phyloP scores from a whole-genome alignment of 371 early-diverging fungal species.

The Rhizopus arrhizus region DNA sequence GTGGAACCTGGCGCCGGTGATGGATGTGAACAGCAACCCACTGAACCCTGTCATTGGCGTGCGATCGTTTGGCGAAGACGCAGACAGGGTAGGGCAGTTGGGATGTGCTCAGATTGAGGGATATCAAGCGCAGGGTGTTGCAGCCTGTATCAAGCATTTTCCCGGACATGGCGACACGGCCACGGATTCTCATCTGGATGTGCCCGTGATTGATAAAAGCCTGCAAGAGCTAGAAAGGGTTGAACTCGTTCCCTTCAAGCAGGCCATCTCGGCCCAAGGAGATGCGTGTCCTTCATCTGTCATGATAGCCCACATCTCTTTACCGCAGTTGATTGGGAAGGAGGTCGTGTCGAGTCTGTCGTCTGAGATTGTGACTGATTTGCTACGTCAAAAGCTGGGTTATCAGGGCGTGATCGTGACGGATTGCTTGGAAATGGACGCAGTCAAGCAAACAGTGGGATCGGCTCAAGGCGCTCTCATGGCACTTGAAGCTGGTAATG shows the following conservation, averaged over 20 bases:
- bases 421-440: constrained; percentile 59
- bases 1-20: constrained; percentile 51
- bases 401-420: constrained; percentile 55
- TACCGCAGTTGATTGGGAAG: constrained; percentile 36
- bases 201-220: constrained; percentile 51
- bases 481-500: constrained; percentile 53
- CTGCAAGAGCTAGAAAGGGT: constrained; percentile 36
- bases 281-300: constrained; percentile 39
- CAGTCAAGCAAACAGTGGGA: constrained; percentile 49
- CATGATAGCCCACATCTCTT: constrained; percentile 53
- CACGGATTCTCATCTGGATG: constrained; percentile 52
- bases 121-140: constrained; percentile 38
- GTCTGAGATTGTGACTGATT: constrained; percentile 35
- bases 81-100: constrained; percentile 35
- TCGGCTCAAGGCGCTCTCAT: constrained; percentile 35
- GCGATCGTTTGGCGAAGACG: constrained; percentile 48
- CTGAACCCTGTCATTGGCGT: constrained; percentile 58
- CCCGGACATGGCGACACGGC: constrained; percentile 62
- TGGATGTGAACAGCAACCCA: constrained; percentile 56
- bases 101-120: constrained; percentile 47
- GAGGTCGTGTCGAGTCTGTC: constrained; percentile 40
- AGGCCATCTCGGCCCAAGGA: constrained; percentile 26
- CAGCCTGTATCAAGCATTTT: constrained; percentile 50
- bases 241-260: constrained; percentile 47
- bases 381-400: constrained; percentile 37